Evolutionary conservation across 169 alveolate genomes (phyloP).

Genomic region (Cyclospora cayetanensis): DNA sequence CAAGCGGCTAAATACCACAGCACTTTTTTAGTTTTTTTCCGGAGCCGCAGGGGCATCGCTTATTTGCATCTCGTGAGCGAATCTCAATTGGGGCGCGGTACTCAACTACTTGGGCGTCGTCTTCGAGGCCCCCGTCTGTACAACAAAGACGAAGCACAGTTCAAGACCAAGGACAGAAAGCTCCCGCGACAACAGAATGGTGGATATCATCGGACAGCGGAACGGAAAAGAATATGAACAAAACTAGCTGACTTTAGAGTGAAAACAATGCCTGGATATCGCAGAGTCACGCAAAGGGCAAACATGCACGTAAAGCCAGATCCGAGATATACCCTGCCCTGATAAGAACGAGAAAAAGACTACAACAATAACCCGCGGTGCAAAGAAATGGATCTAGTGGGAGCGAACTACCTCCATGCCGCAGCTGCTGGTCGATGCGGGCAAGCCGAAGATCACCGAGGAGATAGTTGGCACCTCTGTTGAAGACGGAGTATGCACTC

Average conservation of each 20-base stretch:
- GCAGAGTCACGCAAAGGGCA: no score
- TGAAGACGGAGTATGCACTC: constrained; percentile 16
- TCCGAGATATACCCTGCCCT: no score
- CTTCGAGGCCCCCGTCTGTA: constrained; percentile 9
- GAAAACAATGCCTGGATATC: no score
- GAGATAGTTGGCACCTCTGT: constrained; percentile 39
- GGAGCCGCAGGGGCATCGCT: constrained; percentile 37
- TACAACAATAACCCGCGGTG: no score
- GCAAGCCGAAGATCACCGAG: constrained; percentile 27
- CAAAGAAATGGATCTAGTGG: background rate
- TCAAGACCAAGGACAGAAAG: no score
- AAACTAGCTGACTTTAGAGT: no score
- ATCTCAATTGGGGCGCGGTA: constrained; percentile 3
- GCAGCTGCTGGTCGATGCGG: constrained; percentile 17
- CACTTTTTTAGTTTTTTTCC: constrained; percentile 43
- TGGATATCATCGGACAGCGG: no score
- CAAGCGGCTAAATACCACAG: constrained; percentile 9
- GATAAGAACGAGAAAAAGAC: no score
- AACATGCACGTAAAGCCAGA: no score
- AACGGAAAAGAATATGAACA: no score
- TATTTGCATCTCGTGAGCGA: constrained; percentile 35
- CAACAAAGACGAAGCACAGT: background rate
- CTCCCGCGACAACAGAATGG: no score
- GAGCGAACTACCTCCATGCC: background rate
- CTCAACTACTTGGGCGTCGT: constrained; percentile 1